These are phyloP conservation scores for Tolypocladium endophyticum DNA, from an alignment of 2,329 filamentous ascomycete genomes.

Conservation along the genomic window DNA sequence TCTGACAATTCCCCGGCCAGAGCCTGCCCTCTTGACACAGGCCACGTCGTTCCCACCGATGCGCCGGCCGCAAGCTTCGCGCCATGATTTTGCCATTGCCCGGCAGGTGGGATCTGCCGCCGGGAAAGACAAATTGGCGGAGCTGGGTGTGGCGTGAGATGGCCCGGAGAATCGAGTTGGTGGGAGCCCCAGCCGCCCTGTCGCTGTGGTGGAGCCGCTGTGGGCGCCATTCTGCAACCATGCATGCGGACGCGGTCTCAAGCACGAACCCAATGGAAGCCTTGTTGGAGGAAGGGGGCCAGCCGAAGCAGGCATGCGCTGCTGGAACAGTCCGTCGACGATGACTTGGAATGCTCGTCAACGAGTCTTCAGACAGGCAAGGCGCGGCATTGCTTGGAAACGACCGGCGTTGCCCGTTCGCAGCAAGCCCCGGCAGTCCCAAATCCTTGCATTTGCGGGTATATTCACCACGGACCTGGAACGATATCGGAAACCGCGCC, in stretches of 20 bases:
- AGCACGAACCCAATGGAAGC: neutral
- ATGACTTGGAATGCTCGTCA: neutral
- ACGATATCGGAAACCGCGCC: neutral
- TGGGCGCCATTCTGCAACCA: slow-evolving; percentile 8
- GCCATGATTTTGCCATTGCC: neutral
- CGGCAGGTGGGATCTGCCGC: neutral
- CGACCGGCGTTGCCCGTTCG: neutral
- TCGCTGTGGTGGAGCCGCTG: slow-evolving; percentile 9
- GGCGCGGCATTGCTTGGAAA: neutral
- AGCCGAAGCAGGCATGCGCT: neutral
- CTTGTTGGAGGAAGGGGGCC: neutral
- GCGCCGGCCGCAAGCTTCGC: neutral
- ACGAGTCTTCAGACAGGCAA: neutral
- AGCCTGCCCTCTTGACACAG: neutral
- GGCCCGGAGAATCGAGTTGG: neutral
- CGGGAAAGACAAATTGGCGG: neutral
- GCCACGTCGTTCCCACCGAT: neutral
- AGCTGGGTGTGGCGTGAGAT: neutral
- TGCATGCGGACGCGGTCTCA: neutral
- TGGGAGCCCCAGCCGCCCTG: slow-evolving; percentile 3
- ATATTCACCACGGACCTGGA: neutral
- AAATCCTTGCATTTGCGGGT: neutral
- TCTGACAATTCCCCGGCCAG: neutral
- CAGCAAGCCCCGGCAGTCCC: neutral
- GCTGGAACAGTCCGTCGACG: neutral